Evolutionary conservation across 306 rosid species (phyloP), one percentile per base, ranked within the genome.

Genomic region (Crotalaria pallida): DNA sequence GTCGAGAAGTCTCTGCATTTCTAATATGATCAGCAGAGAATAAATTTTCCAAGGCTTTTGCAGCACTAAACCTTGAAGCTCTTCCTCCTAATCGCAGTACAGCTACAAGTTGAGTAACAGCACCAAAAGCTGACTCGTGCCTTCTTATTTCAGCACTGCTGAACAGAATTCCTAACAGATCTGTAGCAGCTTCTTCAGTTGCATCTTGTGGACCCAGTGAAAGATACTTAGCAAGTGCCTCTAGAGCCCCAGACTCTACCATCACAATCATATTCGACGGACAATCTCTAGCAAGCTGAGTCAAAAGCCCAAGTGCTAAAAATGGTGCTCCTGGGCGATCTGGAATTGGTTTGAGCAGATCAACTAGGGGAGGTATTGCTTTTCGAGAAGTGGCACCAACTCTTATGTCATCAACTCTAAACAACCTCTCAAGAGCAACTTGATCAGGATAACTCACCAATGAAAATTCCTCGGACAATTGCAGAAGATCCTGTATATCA

Each of bases 271-370:
- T 90, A 82, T 94, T 90, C 10, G 98, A 82, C 5, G 97, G 90
- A 62, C 95, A 94, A 71, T 94, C 98, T 79, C 82, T 84, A 13
- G 96, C 82, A 82, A 94, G 97, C 83, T 83, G 92, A 75, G 96
- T 90, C 82, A 94, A 77, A 79, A 87, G 47, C 75, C 96, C 95
- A 53, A 94, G 97, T 43, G 98, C 89, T 58, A 94, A 87, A 85
- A 83, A 87, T 64, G 98, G 98, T 65, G 98, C 98, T 65, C 95
- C 97, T 21, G 98, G 98, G 58, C 98, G 97, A 78, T 90, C 98
- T 66, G 98, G 98, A 69, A 94, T 90, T 23, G 98, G 98, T 83
- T 94, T 94, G 68, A 94, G 97, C 73, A 88, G 85, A 91, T 94
- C 98, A 73, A 94, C 98, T 69, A 94, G 97, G 73, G 89, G 83